Conservation (phyloP, 495 filamentous ascomycete genomes). For the Margaritispora aquatica region DNA sequence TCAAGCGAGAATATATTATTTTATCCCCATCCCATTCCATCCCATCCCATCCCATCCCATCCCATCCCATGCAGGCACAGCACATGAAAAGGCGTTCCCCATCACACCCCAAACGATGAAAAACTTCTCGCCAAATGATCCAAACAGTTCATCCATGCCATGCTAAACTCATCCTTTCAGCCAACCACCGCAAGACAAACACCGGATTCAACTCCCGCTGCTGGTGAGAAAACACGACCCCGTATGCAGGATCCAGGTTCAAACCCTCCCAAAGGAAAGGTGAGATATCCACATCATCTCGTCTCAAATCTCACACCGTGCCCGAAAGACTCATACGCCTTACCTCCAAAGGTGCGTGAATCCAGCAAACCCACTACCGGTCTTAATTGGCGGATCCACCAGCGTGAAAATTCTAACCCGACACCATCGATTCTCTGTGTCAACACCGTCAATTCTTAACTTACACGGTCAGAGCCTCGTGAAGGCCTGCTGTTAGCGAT, state of each 20-base stretch:
- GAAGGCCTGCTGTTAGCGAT: conserved; percentile 18
- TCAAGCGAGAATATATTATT: too few species aligned
- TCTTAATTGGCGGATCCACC: not conserved
- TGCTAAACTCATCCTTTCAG: not conserved
- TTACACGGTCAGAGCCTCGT: conserved; percentile 16
- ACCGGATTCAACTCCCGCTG: not conserved
- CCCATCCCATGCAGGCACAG: not conserved
- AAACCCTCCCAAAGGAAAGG: too few species aligned
- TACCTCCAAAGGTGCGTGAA: not conserved
- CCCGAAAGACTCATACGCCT: not conserved
- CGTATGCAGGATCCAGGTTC: not conserved
- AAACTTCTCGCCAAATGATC: not conserved
- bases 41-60: not conserved
- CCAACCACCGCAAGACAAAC: not conserved
- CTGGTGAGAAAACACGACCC: not conserved
- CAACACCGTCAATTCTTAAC: conserved; percentile 20
- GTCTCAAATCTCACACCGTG: not conserved
- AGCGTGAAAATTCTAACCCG: conserved; percentile 9
- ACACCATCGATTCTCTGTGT: conserved; percentile 15
- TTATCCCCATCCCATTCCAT: not conserved
- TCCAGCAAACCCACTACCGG: not conserved
- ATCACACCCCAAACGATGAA: too few species aligned
- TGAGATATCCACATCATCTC: not conserved
- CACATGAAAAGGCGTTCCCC: too few species aligned
- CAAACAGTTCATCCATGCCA: not conserved